These are phyloP conservation scores for Fusarium sp. DNA, from an alignment of 2,329 filamentous ascomycete genomes.

Conservation along the genomic window DNA sequence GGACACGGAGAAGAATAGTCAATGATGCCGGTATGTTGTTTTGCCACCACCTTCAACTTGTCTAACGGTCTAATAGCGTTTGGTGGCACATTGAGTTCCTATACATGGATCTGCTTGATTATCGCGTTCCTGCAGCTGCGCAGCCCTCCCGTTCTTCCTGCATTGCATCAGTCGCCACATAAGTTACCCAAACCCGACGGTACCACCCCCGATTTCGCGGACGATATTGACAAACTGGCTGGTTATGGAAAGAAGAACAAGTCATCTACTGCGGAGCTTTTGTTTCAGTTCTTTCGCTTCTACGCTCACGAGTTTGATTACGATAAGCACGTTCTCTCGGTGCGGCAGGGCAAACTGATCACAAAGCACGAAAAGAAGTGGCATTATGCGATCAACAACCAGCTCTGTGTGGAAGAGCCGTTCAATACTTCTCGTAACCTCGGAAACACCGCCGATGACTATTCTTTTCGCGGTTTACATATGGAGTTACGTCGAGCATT, in stretches of 20 bases:
- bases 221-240: constrained; percentile 79
- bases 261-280: constrained; percentile 82
- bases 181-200: constrained; percentile 68
- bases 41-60: neutral
- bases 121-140: constrained; percentile 94
- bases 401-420: constrained; percentile 94
- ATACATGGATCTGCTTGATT: constrained; percentile 99
- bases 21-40: constrained; percentile 90
- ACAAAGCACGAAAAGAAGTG: constrained; percentile 89
- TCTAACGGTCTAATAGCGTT: constrained; percentile 68
- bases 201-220: constrained; percentile 80
- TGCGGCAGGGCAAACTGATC: constrained; percentile 81
- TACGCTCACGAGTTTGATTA: constrained; percentile 96
- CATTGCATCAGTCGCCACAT: constrained; percentile 75
- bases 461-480: constrained; percentile 91
- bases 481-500: constrained; percentile 90
- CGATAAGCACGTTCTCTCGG: constrained; percentile 83
- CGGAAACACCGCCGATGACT: constrained; percentile 96
- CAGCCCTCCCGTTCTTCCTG: constrained; percentile 83
- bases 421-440: constrained; percentile 92
- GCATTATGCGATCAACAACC: constrained; percentile 82
- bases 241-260: constrained; percentile 83
- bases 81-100: constrained; percentile 94
- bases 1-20: constrained; percentile 90
- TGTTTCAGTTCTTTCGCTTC: constrained; percentile 95